Evolutionary conservation across 139 green algal species (phyloP).

Genomic region (Ettlia oleoabundans): DNA sequence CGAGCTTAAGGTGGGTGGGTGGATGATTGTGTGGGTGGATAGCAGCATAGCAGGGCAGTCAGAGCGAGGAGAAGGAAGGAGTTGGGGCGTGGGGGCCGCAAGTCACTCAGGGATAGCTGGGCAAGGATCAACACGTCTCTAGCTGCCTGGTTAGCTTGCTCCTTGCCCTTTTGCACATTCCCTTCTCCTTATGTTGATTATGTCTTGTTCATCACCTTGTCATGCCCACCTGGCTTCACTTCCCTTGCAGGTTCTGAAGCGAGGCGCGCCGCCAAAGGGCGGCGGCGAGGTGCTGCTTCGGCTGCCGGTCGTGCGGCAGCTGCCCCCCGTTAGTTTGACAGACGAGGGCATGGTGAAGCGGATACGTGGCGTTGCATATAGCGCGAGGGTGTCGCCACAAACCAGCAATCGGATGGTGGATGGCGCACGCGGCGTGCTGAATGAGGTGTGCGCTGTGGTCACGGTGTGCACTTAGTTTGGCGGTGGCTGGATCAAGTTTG

Average conservation of each 20-base stretch:
- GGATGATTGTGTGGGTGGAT: background rate
- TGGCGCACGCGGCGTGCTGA: slow-evolving; percentile 87
- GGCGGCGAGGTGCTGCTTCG: slow-evolving; percentile 87
- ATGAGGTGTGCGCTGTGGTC: slow-evolving; percentile 50
- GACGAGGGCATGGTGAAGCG: slow-evolving; percentile 97
- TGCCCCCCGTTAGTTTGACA: slow-evolving; percentile 67
- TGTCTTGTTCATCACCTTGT: too few species aligned
- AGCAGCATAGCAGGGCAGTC: background rate
- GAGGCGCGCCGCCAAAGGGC: slow-evolving; percentile 82
- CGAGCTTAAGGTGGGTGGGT: slow-evolving; percentile 69
- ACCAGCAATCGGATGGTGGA: slow-evolving; percentile 93
- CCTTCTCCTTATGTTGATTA: too few species aligned
- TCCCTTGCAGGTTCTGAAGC: slow-evolving; percentile 45
- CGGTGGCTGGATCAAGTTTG: too few species aligned
- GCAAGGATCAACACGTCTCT: too few species aligned
- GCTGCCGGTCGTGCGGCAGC: slow-evolving; percentile 64
- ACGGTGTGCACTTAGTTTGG: too few species aligned
- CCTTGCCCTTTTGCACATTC: too few species aligned
- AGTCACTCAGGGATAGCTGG: too few species aligned
- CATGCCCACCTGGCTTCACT: background rate
- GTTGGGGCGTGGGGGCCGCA: too few species aligned
- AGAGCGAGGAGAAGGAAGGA: too few species aligned
- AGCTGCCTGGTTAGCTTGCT: too few species aligned
- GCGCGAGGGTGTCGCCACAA: slow-evolving; percentile 79
- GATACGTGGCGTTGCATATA: slow-evolving; percentile 94